Percentiles rank a stretch among this genome's conserved stretches.
These are phyloP conservation scores for Quercus robur DNA, from an alignment of 306 rosid genomes.

Conservation along the genomic window DNA sequence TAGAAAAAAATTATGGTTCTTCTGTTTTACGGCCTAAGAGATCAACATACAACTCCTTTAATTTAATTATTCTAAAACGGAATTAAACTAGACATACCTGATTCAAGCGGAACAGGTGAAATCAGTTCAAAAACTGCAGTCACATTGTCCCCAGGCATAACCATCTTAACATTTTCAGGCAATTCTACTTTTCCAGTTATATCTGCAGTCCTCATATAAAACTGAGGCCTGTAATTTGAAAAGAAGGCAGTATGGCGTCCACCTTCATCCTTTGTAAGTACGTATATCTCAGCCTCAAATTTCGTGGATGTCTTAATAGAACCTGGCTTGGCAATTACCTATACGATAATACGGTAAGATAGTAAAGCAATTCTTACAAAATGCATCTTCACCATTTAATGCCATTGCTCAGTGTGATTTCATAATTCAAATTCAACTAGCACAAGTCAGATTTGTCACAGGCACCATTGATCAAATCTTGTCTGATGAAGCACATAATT, in stretches of 20 bases:
- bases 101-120: constrained; percentile 84
- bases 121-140: constrained; percentile 85
- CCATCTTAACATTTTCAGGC: constrained; percentile 92
- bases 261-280: constrained; percentile 97
- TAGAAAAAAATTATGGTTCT: neutral
- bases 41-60: neutral
- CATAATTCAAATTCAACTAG: neutral
- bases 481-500: neutral
- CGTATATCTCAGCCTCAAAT: constrained; percentile 97
- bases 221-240: constrained; percentile 95
- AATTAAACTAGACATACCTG: constrained; percentile 48
- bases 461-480: neutral
- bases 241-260: constrained; percentile 97
- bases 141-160: constrained; percentile 98
- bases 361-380: neutral
- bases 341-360: constrained; percentile 4
- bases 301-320: constrained; percentile 70
- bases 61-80: neutral
- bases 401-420: neutral
- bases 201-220: constrained; percentile 97
- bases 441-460: neutral
- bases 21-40: neutral
- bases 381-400: neutral
- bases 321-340: constrained; percentile 98
- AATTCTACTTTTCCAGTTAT: constrained; percentile 91